These are phyloP conservation scores for Coniochaeta sp. DNA, from an alignment of 2,329 filamentous ascomycete species.

Conservation along the genomic window DNA sequence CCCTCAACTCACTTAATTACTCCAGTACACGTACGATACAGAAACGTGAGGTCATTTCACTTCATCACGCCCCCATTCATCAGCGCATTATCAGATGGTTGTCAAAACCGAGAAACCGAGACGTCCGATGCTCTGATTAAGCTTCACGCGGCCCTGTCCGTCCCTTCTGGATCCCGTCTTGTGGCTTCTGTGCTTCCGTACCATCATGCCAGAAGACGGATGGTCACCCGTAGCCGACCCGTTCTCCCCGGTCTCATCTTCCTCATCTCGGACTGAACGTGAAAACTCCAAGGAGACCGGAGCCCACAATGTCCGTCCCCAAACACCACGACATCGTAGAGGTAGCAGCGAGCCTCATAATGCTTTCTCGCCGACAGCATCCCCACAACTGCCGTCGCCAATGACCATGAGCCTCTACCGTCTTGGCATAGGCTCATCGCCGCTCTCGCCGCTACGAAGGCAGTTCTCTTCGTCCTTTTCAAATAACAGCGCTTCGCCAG, in stretches of 20 bases:
- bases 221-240: not conserved
- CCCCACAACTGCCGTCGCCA: slow-evolving; percentile 14
- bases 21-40: not conserved
- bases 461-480: slow-evolving; percentile 16
- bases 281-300: not conserved
- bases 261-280: not conserved
- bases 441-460: slow-evolving; percentile 22
- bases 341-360: not conserved
- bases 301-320: not conserved
- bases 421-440: slow-evolving; percentile 18
- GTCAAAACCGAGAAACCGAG: not conserved
- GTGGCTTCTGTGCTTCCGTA: not conserved
- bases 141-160: not conserved
- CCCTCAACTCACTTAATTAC: not conserved
- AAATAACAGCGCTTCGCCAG: not conserved
- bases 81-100: not conserved
- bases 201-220: not conserved
- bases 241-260: not conserved
- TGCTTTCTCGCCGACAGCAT: slow-evolving; percentile 10
- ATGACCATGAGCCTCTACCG: slow-evolving; percentile 21
- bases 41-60: not conserved
- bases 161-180: not conserved
- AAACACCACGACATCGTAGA: not conserved
- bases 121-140: not conserved
- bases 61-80: not conserved